phyloP scores from a whole-genome alignment of 2,329 filamentous ascomycete species.

The Gnomoniopsis sp. region DNA sequence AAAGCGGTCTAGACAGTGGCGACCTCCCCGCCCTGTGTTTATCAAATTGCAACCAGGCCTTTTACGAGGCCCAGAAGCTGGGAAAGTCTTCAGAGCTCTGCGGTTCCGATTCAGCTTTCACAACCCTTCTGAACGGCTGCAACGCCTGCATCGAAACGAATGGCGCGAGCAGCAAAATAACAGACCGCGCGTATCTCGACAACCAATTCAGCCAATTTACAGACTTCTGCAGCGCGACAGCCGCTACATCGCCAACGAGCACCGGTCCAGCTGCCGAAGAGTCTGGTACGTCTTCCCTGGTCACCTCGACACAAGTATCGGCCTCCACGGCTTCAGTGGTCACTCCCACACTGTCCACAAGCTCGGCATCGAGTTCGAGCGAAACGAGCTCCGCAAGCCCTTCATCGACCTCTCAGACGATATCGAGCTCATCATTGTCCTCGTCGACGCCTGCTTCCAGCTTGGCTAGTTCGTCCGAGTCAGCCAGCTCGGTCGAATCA shows the following conservation, averaged over 20 bases:
- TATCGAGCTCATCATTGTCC: neutral
- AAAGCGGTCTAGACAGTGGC: conserved; percentile 33
- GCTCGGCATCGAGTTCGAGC: neutral
- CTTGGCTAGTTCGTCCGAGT: neutral
- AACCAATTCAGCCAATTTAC: conserved; percentile 42
- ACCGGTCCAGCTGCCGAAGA: conserved; percentile 19
- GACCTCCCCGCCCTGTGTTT: conserved; percentile 48
- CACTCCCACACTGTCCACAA: conserved; percentile 14
- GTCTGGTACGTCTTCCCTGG: conserved; percentile 7
- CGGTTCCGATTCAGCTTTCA: conserved; percentile 37
- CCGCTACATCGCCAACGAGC: conserved; percentile 17
- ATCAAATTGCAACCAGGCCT: conserved; percentile 48
- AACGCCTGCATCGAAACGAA: conserved; percentile 35
- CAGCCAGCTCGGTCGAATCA: neutral
- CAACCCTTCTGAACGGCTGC: conserved; percentile 34
- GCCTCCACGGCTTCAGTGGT: conserved; percentile 12
- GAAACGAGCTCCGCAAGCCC: neutral
- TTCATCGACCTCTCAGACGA: neutral
- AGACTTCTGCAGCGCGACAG: conserved; percentile 37
- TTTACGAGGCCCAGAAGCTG: conserved; percentile 38
- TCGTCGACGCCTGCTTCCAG: neutral
- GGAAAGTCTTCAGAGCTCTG: conserved; percentile 51
- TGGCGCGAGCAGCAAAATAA: conserved; percentile 23
- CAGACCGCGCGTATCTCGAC: conserved; percentile 31
- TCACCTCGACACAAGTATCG: conserved; percentile 17